Evolutionary conservation across 106 monocot genomes (phyloP).

Genomic region (Dioscorea zingiberensis): DNA sequence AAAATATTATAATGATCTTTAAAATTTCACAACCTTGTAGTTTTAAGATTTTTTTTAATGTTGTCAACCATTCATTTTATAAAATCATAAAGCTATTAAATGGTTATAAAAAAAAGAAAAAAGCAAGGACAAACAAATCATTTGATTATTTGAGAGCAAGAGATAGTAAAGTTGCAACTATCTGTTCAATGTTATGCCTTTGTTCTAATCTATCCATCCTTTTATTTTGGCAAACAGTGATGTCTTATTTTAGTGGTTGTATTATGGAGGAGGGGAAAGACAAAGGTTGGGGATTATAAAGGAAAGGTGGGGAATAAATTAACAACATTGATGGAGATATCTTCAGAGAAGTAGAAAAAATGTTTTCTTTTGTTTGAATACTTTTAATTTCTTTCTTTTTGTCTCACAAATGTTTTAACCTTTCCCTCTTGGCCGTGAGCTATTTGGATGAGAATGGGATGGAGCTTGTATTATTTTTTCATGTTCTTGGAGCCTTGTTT

Average conservation of each 20-base stretch:
- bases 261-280: not conserved
- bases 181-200: no score
- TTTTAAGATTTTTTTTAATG: no score
- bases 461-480: constrained; percentile 2
- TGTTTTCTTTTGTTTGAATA: not conserved
- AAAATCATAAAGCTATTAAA: no score
- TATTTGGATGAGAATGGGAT: constrained; percentile 10
- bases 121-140: no score
- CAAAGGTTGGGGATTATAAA: not conserved
- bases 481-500: constrained; percentile 1
- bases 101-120: no score
- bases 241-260: not conserved
- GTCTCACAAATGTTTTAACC: not conserved
- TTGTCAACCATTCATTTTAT: no score
- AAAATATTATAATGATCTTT: no score
- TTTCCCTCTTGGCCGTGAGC: constrained; percentile 11
- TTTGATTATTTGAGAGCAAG: no score
- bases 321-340: not conserved
- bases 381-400: not conserved
- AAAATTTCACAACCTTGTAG: no score
- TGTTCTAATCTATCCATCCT: no score
- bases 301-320: constrained; percentile 12
- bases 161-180: no score
- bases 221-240: not conserved
- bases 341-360: not conserved